These are phyloP conservation scores for Sicyos baderoa DNA, from an alignment of 306 rosid species.

Conservation along the genomic window DNA sequence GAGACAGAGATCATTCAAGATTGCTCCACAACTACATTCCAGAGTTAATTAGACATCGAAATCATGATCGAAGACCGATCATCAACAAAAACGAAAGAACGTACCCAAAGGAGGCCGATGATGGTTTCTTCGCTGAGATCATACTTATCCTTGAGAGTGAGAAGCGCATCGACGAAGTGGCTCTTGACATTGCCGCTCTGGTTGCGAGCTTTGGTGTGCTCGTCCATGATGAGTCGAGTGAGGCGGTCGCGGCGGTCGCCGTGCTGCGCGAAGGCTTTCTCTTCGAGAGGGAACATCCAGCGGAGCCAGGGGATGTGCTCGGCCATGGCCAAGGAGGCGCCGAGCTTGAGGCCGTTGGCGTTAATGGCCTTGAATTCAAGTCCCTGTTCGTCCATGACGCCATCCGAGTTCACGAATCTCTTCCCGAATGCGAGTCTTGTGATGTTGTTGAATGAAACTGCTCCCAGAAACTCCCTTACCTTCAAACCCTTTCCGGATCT, in stretches of 20 bases:
- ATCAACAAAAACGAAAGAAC: not conserved
- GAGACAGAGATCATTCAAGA: too few species aligned
- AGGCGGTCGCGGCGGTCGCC: conserved; percentile 65
- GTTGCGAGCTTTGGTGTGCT: conserved; percentile 62
- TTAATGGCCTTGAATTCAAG: conserved; percentile 59
- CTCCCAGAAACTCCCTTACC: conserved; percentile 54
- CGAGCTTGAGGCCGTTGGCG: conserved; percentile 60
- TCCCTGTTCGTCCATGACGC: conserved; percentile 60
- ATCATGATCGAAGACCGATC: too few species aligned
- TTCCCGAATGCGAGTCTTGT: conserved; percentile 83
- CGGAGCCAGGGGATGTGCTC: conserved; percentile 86
- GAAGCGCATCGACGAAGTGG: conserved; percentile 81
- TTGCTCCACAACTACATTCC: too few species aligned
- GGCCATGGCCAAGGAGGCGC: conserved; percentile 73
- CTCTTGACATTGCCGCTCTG: conserved; percentile 56
- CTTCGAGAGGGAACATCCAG: conserved; percentile 83
- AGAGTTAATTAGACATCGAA: too few species aligned
- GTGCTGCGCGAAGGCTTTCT: conserved; percentile 68
- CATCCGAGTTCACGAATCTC: conserved; percentile 66
- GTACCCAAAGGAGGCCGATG: conserved; percentile 87
- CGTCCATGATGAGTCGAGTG: conserved; percentile 79
- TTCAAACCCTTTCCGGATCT: conserved; percentile 42
- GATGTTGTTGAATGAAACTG: conserved; percentile 90
- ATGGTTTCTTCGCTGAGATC: conserved; percentile 87
- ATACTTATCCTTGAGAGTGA: conserved; percentile 64